Percentiles rank a stretch among this genome's conserved stretches.
These are phyloP conservation scores for Plasmodium coatneyi DNA, from an alignment of 169 alveolate species.

Conservation along the genomic window DNA sequence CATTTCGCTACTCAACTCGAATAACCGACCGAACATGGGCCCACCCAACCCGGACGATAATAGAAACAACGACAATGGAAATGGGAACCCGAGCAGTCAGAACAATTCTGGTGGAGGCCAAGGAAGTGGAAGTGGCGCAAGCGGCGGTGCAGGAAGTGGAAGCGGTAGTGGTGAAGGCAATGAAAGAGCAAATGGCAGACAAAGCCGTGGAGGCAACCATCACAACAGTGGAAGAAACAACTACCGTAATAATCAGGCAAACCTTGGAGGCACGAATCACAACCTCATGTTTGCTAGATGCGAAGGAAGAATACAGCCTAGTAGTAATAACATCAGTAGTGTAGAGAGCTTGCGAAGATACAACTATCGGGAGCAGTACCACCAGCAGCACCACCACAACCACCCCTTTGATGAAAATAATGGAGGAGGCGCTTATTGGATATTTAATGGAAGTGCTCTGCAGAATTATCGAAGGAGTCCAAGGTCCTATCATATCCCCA, in stretches of 20 bases:
- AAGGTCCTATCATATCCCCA: background rate
- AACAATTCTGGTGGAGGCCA: background rate
- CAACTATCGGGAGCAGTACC: background rate
- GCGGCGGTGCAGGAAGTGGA: background rate
- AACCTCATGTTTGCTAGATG: constrained; percentile 1
- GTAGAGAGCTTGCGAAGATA: background rate
- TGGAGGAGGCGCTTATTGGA: background rate
- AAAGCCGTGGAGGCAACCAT: background rate
- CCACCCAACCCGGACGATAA: background rate
- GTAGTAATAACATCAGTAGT: constrained; percentile 11
- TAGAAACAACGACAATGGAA: constrained; percentile 6
- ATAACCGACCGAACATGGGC: constrained; percentile 1
- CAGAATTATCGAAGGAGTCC: background rate
- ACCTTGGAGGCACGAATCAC: background rate
- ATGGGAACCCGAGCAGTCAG: background rate
- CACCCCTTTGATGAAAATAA: background rate
- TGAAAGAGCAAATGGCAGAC: background rate
- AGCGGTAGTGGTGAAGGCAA: background rate
- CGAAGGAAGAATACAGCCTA: background rate
- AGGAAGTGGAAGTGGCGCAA: background rate
- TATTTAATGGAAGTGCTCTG: background rate
- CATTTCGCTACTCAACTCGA: constrained; percentile 60
- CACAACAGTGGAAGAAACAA: background rate
- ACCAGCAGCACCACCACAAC: no score
- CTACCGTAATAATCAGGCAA: background rate